Evolutionary conservation across 352 stramenopile species (phyloP).

Genomic region (Phytopythium kandeliae): DNA sequence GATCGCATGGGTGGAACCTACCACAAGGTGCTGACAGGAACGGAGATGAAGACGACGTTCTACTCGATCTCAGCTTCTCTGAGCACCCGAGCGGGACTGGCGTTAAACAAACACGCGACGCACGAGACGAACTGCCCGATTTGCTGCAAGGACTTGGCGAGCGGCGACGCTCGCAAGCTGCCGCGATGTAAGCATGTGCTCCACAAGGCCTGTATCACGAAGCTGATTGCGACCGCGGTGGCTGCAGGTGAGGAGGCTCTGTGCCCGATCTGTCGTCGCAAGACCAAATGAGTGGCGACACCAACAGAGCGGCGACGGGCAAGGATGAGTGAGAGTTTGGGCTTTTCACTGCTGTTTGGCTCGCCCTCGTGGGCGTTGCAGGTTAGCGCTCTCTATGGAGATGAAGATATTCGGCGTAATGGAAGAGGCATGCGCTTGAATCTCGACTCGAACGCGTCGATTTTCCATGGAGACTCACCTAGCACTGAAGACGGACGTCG

Average conservation of each 20-base stretch:
- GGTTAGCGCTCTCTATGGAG: neutral
- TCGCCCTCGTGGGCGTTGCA: neutral
- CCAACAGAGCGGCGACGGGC: too few species aligned
- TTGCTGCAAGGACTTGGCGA: conserved; percentile 1
- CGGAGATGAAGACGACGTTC: conserved; percentile 73
- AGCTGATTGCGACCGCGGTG: neutral
- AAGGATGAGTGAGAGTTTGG: neutral
- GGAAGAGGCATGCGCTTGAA: neutral
- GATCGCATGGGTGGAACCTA: conserved; percentile 53
- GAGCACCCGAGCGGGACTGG: conserved; percentile 24
- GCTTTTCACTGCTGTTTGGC: neutral
- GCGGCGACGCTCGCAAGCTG: neutral
- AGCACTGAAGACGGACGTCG: conserved; percentile 5
- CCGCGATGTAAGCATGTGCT: neutral
- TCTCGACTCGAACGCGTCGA: too few species aligned
- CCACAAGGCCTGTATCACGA: neutral
- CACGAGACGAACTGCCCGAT: neutral
- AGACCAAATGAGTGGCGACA: neutral
- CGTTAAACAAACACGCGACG: neutral
- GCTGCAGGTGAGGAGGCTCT: neutral
- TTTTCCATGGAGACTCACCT: too few species aligned
- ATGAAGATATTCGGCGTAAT: neutral
- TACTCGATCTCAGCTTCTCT: conserved; percentile 70
- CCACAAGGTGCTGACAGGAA: conserved; percentile 49
- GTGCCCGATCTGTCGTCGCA: neutral